Conservation (phyloP, 106 monocot species). For the Cymbidium sinense region DNA sequence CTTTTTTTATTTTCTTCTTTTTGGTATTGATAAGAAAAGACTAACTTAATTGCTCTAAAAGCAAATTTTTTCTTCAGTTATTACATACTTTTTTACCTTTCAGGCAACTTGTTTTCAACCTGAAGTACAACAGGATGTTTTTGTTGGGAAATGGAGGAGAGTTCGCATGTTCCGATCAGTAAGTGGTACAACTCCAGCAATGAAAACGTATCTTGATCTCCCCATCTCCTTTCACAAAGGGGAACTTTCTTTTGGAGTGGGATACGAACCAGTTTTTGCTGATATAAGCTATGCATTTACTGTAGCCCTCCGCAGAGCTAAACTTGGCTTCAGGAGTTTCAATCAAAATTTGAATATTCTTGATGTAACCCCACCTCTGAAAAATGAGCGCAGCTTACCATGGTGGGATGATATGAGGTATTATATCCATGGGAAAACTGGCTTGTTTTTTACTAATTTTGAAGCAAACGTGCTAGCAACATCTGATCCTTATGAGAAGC, state of each 20-base stretch:
- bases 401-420: constrained; percentile 96
- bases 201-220: constrained; percentile 81
- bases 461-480: constrained; percentile 67
- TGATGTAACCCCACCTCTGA: constrained; percentile 30
- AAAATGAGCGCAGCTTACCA: constrained; percentile 83
- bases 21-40: not conserved
- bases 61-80: not conserved
- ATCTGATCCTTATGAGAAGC: constrained; percentile 75
- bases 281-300: constrained; percentile 91
- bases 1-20: not conserved
- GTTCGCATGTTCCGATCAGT: constrained; percentile 83
- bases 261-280: constrained; percentile 87
- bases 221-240: constrained; percentile 74
- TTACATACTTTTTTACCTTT: not conserved
- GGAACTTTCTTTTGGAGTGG: constrained; percentile 78
- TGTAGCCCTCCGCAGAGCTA: constrained; percentile 67
- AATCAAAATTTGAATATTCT: constrained; percentile 11
- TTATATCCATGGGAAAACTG: constrained; percentile 77
- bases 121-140: constrained; percentile 76
- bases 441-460: constrained; percentile 48
- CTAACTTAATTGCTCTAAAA: not conserved
- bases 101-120: constrained; percentile 95
- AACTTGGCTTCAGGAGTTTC: constrained; percentile 38
- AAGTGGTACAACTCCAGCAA: constrained; percentile 81
- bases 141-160: constrained; percentile 68